These are phyloP conservation scores for Colletotrichum sp. DNA, from an alignment of 2,329 filamentous ascomycete species.

Conservation along the genomic window DNA sequence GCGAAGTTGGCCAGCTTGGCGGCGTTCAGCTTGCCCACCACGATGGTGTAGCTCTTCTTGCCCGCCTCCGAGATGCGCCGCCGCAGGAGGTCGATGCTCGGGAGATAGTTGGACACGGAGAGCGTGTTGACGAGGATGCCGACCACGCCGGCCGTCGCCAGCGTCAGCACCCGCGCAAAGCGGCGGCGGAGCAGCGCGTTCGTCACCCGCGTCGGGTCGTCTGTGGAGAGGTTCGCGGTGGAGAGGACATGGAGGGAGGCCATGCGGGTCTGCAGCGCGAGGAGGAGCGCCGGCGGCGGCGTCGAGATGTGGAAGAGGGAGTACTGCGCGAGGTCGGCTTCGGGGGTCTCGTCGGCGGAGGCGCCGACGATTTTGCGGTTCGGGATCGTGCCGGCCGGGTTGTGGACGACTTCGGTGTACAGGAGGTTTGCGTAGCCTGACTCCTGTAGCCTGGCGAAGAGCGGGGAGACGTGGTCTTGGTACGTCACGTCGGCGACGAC, in stretches of 20 bases:
- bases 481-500: slow-evolving; percentile 93
- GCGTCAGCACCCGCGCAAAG: slow-evolving; percentile 83
- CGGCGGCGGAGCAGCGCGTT: slow-evolving; percentile 74
- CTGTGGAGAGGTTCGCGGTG: slow-evolving; percentile 60
- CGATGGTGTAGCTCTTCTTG: slow-evolving; percentile 95
- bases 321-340: slow-evolving; percentile 65
- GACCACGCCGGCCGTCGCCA: slow-evolving; percentile 83
- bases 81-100: slow-evolving; percentile 77
- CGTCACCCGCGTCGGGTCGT: slow-evolving; percentile 49
- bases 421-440: slow-evolving; percentile 75
- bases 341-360: slow-evolving; percentile 24
- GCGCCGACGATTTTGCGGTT: slow-evolving; percentile 71
- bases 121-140: slow-evolving; percentile 97
- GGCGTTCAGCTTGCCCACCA: slow-evolving; percentile 94
- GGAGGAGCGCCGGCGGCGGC: slow-evolving; percentile 80
- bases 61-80: slow-evolving; percentile 76
- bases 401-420: slow-evolving; percentile 74
- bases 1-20: slow-evolving; percentile 97
- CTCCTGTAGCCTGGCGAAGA: slow-evolving; percentile 60
- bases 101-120: slow-evolving; percentile 87
- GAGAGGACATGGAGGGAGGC: slow-evolving; percentile 79
- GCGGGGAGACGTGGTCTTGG: slow-evolving; percentile 69
- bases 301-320: slow-evolving; percentile 85
- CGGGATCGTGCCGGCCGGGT: slow-evolving; percentile 81
- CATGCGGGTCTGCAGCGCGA: slow-evolving; percentile 86